Evolutionary conservation across 2,329 filamentous ascomycete genomes (phyloP).

Genomic region (Sclerotinia minor): DNA sequence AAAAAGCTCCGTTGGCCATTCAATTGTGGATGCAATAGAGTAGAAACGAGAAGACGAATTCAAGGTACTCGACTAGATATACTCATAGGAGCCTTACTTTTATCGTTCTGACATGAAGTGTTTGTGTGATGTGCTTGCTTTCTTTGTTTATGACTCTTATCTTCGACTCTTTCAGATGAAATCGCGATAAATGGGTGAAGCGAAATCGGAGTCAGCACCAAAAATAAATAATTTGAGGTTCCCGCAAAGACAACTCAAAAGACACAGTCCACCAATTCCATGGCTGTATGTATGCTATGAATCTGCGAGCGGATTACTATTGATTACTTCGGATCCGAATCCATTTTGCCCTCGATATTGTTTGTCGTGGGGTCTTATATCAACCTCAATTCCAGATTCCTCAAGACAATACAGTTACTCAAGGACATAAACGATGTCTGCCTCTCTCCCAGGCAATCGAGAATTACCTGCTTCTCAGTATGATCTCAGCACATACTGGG

Average conservation of each 20-base stretch:
- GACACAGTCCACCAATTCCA: slow-evolving; percentile 3
- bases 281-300: neutral
- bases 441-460: slow-evolving; percentile 66
- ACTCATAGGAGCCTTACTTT: neutral
- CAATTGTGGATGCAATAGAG: neutral
- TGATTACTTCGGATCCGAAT: slow-evolving; percentile 12
- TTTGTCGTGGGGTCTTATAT: neutral
- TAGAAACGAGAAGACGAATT: neutral
- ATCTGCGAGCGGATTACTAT: slow-evolving; percentile 7
- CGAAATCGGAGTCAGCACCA: slow-evolving; percentile 19
- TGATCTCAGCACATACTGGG: slow-evolving; percentile 92
- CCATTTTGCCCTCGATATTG: neutral
- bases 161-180: slow-evolving; percentile 11
- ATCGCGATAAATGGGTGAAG: slow-evolving; percentile 4
- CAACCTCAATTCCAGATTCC: slow-evolving; percentile 1
- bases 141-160: neutral
- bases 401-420: neutral
- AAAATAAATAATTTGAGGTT: slow-evolving; percentile 16
- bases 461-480: slow-evolving; percentile 90
- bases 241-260: neutral
- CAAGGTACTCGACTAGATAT: neutral
- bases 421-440: slow-evolving; percentile 53
- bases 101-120: neutral
- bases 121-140: slow-evolving; percentile 6
- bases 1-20: neutral